Evolutionary conservation across 768 basidiomycete species (phyloP).

Genomic region (Termitomyces sp.): DNA sequence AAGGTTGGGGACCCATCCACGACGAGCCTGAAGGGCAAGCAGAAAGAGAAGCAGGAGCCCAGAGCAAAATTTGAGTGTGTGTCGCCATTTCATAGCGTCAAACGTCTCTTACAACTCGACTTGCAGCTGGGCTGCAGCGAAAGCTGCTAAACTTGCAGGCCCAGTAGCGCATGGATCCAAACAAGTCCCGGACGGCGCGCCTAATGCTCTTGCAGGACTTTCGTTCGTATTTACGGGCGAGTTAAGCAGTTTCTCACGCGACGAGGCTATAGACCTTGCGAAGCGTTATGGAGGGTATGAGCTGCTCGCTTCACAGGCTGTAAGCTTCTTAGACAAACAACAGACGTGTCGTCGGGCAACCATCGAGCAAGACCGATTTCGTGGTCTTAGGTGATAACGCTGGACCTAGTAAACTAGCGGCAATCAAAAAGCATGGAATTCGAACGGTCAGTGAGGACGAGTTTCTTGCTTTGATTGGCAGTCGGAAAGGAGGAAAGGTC

Average conservation of each 20-base stretch:
- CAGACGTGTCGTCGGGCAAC: constrained; percentile 82
- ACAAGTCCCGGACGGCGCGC: constrained; percentile 63
- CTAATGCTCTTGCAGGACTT: constrained; percentile 76
- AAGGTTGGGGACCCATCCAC: constrained; percentile 4
- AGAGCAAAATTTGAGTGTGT: constrained; percentile 22
- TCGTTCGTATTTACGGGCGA: constrained; percentile 97
- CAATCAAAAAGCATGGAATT: constrained; percentile 77
- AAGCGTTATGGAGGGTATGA: constrained; percentile 91
- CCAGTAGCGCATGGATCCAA: constrained; percentile 65
- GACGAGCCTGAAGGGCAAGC: constrained; percentile 6
- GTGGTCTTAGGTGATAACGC: constrained; percentile 87
- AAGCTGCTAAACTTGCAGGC: constrained; percentile 57
- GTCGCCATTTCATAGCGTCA: not conserved
- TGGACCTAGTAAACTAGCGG: constrained; percentile 81
- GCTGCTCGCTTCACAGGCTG: not conserved
- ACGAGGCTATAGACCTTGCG: constrained; percentile 81
- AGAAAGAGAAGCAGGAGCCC: constrained; percentile 12
- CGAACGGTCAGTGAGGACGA: constrained; percentile 80
- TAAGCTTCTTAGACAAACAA: not conserved
- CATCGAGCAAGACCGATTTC: constrained; percentile 85
- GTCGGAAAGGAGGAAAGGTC: constrained; percentile 51
- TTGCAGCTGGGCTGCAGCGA: constrained; percentile 37
- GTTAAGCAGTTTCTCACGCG: constrained; percentile 76
- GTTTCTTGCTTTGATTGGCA: constrained; percentile 78
- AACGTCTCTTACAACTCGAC: not conserved